Conservation (phyloP, 1,284 basidiomycete genomes). For the Puccinia hordei region DNA sequence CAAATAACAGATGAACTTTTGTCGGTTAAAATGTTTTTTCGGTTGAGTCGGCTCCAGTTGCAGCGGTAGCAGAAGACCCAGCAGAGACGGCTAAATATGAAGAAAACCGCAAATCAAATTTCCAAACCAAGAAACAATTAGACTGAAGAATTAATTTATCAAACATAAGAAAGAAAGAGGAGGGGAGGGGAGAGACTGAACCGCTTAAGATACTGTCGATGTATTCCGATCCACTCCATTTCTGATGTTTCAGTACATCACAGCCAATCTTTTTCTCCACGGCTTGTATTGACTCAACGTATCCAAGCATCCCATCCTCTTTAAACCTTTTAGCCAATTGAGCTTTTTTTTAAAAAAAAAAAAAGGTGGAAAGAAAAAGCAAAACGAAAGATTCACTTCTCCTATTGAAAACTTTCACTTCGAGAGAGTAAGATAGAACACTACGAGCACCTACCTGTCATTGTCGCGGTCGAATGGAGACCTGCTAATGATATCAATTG, state of each 20-base stretch:
- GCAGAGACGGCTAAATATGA: slow-evolving; percentile 65
- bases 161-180: neutral
- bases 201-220: slow-evolving; percentile 66
- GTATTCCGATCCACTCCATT: slow-evolving; percentile 87
- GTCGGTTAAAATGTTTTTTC: slow-evolving; percentile 62
- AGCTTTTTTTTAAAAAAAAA: slow-evolving; percentile 61
- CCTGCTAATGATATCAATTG: slow-evolving; percentile 85
- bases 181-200: neutral
- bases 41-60: slow-evolving; percentile 79
- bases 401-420: too few relatives aligned
- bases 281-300: slow-evolving; percentile 78
- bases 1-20: too few relatives aligned
- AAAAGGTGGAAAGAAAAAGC: slow-evolving; percentile 41
- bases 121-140: neutral
- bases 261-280: slow-evolving; percentile 88
- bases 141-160: neutral
- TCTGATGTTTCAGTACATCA: slow-evolving; percentile 88
- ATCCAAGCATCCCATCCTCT: slow-evolving; percentile 82
- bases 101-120: slow-evolving; percentile 16
- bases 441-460: slow-evolving; percentile 69
- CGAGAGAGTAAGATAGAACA: slow-evolving; percentile 54
- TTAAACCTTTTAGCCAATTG: slow-evolving; percentile 65
- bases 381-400: too few relatives aligned
- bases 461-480: slow-evolving; percentile 78
- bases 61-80: slow-evolving; percentile 64